Percentiles rank a stretch among this genome's conserved stretches.
phyloP scores from a whole-genome alignment of 352 stramenopile genomes.

The Phytophthora europaea region DNA sequence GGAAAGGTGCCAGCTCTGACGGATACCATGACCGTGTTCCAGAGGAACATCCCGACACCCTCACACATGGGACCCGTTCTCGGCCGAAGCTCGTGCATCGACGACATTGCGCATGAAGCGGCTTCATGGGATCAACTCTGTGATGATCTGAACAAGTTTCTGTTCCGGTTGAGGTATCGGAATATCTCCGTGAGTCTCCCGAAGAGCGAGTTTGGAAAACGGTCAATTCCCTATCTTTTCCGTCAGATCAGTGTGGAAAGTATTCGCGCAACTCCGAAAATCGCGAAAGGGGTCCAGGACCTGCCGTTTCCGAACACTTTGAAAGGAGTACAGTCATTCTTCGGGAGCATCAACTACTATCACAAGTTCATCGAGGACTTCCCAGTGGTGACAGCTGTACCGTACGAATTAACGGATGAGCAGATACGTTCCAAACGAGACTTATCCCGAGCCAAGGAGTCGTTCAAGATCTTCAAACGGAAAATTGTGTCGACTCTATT shows the following conservation, averaged over 20 bases:
- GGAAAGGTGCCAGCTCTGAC: background rate
- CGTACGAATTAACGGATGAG: no score
- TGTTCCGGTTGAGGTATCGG: background rate
- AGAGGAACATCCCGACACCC: background rate
- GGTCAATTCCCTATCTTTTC: background rate
- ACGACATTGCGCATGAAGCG: conserved; percentile 10
- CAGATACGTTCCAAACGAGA: no score
- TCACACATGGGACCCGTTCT: background rate
- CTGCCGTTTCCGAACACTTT: no score
- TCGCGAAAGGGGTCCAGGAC: no score
- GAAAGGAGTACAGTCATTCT: no score
- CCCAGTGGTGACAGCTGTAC: no score
- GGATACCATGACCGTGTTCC: background rate
- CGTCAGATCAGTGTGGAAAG: background rate
- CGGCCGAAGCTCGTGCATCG: conserved; percentile 10
- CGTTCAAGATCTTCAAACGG: no score
- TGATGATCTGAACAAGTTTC: background rate
- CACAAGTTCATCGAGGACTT: no score
- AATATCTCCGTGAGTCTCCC: conserved; percentile 12
- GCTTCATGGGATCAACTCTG: background rate
- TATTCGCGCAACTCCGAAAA: no score
- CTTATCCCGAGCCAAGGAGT: no score
- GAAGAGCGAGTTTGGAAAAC: conserved; percentile 4
- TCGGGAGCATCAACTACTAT: no score
- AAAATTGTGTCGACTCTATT: no score